A percentile compares a stretch with the other conserved stretches of the same genome.
phyloP scores from a whole-genome alignment of 2,329 filamentous ascomycete species.

The Botrytis fragariae region DNA sequence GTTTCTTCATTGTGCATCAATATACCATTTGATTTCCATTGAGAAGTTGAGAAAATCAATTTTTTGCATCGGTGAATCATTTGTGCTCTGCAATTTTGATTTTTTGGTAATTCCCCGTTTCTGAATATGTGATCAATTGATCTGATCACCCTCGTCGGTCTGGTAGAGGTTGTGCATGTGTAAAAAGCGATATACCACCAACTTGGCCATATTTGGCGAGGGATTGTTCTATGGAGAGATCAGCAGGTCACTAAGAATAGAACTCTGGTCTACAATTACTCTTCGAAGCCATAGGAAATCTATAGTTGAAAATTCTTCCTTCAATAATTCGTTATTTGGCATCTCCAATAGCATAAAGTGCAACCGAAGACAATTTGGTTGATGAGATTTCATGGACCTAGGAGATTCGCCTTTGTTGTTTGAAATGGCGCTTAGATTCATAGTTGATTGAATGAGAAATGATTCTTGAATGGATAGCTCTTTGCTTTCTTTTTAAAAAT shows the following conservation, averaged over 20 bases:
- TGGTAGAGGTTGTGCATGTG: not conserved
- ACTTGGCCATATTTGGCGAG: constrained; percentile 2
- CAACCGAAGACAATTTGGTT: not conserved
- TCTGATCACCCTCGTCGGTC: not conserved
- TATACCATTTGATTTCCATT: not conserved
- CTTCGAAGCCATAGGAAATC: not conserved
- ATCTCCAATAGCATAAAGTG: constrained; percentile 3
- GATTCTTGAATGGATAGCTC: not conserved
- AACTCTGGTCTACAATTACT: not conserved
- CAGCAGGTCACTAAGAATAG: not conserved
- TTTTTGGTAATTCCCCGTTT: not conserved
- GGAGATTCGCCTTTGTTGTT: not conserved
- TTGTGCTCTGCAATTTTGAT: not conserved
- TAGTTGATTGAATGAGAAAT: not conserved
- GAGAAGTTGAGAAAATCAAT: not conserved
- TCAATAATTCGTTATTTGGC: not conserved
- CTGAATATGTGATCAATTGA: not conserved
- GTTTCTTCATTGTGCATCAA: not conserved
- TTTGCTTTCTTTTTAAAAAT: not conserved
- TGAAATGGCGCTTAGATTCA: not conserved
- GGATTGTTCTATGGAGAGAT: not conserved
- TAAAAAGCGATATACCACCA: constrained; percentile 6
- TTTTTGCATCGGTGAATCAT: constrained; percentile 6
- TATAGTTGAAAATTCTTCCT: not conserved
- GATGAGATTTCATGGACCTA: not conserved